Evolutionary conservation across 2,329 filamentous ascomycete genomes (phyloP), one percentile per base, ranked within the genome.

Genomic region (Alternaria consortialis): DNA sequence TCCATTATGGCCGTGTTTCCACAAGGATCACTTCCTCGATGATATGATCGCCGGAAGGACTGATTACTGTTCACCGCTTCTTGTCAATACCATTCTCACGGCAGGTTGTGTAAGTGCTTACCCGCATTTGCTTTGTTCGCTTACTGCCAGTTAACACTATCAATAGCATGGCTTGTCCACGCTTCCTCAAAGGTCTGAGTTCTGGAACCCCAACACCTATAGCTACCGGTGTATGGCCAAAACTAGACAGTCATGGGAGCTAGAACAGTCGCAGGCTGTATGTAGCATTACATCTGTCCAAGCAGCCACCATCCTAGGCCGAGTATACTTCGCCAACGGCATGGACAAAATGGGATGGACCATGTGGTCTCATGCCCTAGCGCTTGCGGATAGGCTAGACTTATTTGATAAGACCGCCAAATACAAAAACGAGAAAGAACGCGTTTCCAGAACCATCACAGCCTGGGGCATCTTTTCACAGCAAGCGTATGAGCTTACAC

Each of bases 1-100:
- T 25, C 56, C 50, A 2, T 54, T 46, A 12, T 62, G 32, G 29
- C 36, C 53, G 5, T 57, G 47, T 31, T 63, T 67, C 34, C 64
- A 67, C 17, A 66, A 63, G 39, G 62, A 67, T 20, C 17, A 51
- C n/a, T 61, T 67, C 29, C 53, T 67, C 13, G 56, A 58, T 5
- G 64, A 65, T 32, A 55, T 67, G 47, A 23, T 51, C 12, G n/a
- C 58, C 20, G 53, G 37, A 37, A 15, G n/a, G 15, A 31, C 25
- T 17, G 52, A 56, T 12, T 58, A 51, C 52, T 66, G 60, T 56
- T 64, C 64, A n/a, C 32, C 47, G 6, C 51, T 66, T 11, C 53
- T 62, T 13, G 58, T 64, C 27, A 64, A 58, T 25, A 36, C 37
- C 2, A 44, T 64, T 36, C 25, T 66, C 31, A 57, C 62, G 13